Base-by-base conservation (phyloP, 352 stramenopile genomes). In the Phytophthora pluvialis region DNA sequence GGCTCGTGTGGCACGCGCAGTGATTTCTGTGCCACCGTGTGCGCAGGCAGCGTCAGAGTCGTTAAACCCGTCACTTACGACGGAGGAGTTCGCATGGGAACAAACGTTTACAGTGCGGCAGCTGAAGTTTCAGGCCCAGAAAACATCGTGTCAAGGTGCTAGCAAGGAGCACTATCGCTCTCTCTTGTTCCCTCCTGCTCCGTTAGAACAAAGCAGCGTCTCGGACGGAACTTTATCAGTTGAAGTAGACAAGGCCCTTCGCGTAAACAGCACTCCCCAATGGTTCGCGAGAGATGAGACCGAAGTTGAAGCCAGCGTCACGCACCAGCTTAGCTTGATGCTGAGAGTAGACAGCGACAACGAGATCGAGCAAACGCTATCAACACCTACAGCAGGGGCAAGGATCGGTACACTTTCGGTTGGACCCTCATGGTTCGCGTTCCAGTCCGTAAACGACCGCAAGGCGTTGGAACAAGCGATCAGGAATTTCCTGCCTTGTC, bases 351-450 rank as follows among this genome's bases (percentile, higher is more conserved):
- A 40, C 29, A 26, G 43, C 4, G 50, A 57, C 29, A 18, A 40
- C 26, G 43, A 46, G 12, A 31, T 15, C 1, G 25, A 49, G 2
- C 32, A 46, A 44, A 15, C 18, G 6, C 15, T 31, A 10, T 18
- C 43, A 7, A 5, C 43, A 55, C 5, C 21, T 12, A 25, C 32
- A 55, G 8, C 9, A 46, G 26, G 11, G 28, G 8, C 44, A 6
- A 46, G 0, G 18, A 38, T 40, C 28, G 40, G 35, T 12, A 40
- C 42, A n/a, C 42, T 18, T 26, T 26, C n/a, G 8, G 3, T 67
- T 16, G 35, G 67, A 8, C 28, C 42, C 10, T 63, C 64, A 28
- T 80, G 72, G 72, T 78, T 80, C 32, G 72, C 69, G 21, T 72
- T 70, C 46, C 49, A 58, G 25, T 58, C 53, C 6, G n/a, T 21